Base-by-base conservation (phyloP, 169 alveolate genomes). In the Plasmodium adleri region DNA sequence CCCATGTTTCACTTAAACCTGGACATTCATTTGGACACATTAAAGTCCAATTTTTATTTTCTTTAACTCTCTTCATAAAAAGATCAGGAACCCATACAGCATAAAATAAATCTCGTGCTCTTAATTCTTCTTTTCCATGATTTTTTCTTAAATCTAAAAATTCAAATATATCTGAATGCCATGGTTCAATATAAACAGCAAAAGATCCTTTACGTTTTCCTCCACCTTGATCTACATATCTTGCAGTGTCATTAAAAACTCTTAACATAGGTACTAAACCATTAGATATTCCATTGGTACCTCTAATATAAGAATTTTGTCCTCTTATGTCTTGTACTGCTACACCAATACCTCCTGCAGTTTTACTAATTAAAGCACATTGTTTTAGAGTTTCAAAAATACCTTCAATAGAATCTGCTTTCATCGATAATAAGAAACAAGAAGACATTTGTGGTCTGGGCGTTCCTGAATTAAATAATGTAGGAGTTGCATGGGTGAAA, bases 81-180 rank as follows among this genome's bases (percentile, higher is more conserved):
- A 99, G 95, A 90, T 99, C 99, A 0, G 99, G 99, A 13, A 99
- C 96, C 99, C 99, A 99, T 3, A 99, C 97, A 26, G 99, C 99
- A 86, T 95, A 97, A 96, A 99, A 99, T 39, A 99, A 95, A 88
- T 99, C 99, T 58, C 99, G 92, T 13, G 99, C 99, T 52, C 99
- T 93, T 78, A 95, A 94, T 93, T 99, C 99, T 89, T 98, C 99
- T 88, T 98, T 96, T 24, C 99, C 99, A 92, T 97, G 99, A 92
- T 98, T 98, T 95, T 98, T 98, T 54, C 98, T 94, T 58, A 98
- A 94, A 88, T 98, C 98, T 72, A 99, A 92, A 93, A 98, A 98
- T 87, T 98, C 99, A 70, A 97, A 95, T 66, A 98, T 94, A 85
- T 99, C 99, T 2, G 99, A 97, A 74, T 99, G 99, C 99, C 99